phyloP scores from a whole-genome alignment of 352 stramenopile genomes.

The Globisporangium radiosum region DNA sequence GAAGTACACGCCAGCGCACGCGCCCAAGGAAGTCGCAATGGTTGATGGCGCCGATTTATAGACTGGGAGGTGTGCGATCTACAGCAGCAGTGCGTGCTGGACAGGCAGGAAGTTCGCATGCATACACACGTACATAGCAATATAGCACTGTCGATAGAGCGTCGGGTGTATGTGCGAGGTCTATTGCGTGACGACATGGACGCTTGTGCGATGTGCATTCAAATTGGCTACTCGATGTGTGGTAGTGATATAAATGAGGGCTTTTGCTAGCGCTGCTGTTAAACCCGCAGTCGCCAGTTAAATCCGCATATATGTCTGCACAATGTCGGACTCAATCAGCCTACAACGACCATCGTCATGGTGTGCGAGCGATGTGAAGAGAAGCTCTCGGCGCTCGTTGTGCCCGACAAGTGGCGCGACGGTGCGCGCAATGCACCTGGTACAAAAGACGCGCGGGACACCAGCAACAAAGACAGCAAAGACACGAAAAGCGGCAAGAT shows the following conservation, averaged over 20 bases:
- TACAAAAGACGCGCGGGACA: constrained; percentile 24
- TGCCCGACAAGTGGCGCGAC: constrained; percentile 73
- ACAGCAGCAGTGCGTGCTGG: not conserved
- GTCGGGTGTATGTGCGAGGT: too few relatives aligned
- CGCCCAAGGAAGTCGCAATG: constrained; percentile 42
- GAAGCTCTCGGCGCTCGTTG: constrained; percentile 71
- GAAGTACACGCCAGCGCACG: constrained; percentile 57
- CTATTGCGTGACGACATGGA: too few relatives aligned
- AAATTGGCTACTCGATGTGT: too few relatives aligned
- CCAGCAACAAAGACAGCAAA: not conserved
- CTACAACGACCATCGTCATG: constrained; percentile 21
- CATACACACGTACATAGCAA: not conserved
- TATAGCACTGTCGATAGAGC: not conserved
- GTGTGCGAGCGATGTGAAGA: constrained; percentile 72
- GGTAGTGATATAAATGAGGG: too few relatives aligned
- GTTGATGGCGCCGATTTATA: constrained; percentile 51
- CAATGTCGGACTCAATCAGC: too few relatives aligned
- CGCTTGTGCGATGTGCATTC: too few relatives aligned
- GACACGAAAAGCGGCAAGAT: not conserved
- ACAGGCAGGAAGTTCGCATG: not conserved
- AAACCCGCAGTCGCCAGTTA: too few relatives aligned
- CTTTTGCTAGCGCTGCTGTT: too few relatives aligned
- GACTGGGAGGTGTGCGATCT: constrained; percentile 1
- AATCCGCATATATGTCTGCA: too few relatives aligned
- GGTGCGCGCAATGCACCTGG: constrained; percentile 50